Percentiles rank a stretch among this genome's conserved stretches.
These are phyloP conservation scores for Gentiana dahurica DNA, from an alignment of 257 asterid species.

Conservation along the genomic window DNA sequence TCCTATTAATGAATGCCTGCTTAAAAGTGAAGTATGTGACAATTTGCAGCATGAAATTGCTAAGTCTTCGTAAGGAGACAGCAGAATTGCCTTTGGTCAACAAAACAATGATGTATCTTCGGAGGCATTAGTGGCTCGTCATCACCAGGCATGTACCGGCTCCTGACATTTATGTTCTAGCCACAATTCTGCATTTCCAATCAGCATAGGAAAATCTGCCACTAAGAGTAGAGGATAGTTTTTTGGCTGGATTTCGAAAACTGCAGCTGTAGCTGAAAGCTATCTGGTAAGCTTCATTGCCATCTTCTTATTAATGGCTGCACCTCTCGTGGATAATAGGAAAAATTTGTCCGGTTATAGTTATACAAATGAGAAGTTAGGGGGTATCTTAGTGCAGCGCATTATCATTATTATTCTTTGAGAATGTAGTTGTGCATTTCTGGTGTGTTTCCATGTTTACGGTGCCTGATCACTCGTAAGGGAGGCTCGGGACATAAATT, in stretches of 20 bases:
- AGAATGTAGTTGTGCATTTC: too few species aligned
- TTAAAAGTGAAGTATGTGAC: neutral
- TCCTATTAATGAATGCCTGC: neutral
- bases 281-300: neutral
- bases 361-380: too few species aligned
- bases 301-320: too few species aligned
- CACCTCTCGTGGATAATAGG: too few species aligned
- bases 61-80: conserved; percentile 38
- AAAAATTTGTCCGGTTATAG: too few species aligned
- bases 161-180: conserved; percentile 4
- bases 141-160: conserved; percentile 26
- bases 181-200: conserved; percentile 6
- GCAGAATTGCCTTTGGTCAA: conserved; percentile 85
- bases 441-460: too few species aligned
- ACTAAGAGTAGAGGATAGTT: conserved; percentile 13
- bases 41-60: conserved; percentile 52
- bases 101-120: conserved; percentile 68
- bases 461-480: too few species aligned
- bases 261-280: conserved; percentile 17
- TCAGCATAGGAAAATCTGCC: conserved; percentile 7
- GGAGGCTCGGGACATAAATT: too few species aligned
- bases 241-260: conserved; percentile 33
- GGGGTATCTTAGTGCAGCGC: too few species aligned
- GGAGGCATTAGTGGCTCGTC: conserved; percentile 44
- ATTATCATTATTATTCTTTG: too few species aligned